Conservation (phyloP, 1,284 basidiomycete species). For the Malassezia sp. region DNA sequence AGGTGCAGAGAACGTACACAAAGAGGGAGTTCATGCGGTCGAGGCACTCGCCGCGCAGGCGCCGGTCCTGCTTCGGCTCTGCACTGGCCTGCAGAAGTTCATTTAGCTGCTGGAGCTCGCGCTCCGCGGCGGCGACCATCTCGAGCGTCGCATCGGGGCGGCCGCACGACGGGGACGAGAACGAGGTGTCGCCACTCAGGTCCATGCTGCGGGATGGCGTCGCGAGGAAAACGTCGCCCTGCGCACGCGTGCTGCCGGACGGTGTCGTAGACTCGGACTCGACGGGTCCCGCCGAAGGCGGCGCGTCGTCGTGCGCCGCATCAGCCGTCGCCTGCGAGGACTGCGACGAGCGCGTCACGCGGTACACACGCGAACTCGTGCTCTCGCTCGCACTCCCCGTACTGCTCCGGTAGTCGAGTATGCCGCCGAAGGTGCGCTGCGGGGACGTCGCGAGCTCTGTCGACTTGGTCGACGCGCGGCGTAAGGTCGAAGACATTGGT, state of each 20-base stretch:
- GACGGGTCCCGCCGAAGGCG: too few species aligned
- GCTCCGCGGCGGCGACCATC: slow-evolving; percentile 1
- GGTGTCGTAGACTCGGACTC: too few species aligned
- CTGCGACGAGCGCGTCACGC: not conserved
- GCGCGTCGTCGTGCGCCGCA: not conserved
- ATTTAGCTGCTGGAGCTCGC: slow-evolving; percentile 2
- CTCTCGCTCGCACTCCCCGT: not conserved
- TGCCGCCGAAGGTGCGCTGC: slow-evolving; percentile 5
- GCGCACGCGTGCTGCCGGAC: too few species aligned
- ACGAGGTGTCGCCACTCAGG: too few species aligned
- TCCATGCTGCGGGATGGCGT: too few species aligned
- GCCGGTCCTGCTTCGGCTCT: not conserved
- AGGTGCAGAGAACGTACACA: too few species aligned
- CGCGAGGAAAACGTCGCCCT: too few species aligned
- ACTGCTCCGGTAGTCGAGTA: slow-evolving; percentile 5
- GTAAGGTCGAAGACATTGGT: too few species aligned
- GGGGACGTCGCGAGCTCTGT: not conserved
- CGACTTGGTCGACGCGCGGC: not conserved
- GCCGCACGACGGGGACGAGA: too few species aligned
- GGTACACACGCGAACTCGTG: not conserved
- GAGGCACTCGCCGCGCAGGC: too few species aligned
- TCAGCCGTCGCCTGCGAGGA: not conserved
- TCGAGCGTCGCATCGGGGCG: not conserved
- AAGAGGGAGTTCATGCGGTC: too few species aligned
- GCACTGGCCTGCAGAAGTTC: not conserved